Percentiles rank a stretch among this genome's conserved stretches.
phyloP scores from a whole-genome alignment of 345 rosid genomes.

The Acer negundo region DNA sequence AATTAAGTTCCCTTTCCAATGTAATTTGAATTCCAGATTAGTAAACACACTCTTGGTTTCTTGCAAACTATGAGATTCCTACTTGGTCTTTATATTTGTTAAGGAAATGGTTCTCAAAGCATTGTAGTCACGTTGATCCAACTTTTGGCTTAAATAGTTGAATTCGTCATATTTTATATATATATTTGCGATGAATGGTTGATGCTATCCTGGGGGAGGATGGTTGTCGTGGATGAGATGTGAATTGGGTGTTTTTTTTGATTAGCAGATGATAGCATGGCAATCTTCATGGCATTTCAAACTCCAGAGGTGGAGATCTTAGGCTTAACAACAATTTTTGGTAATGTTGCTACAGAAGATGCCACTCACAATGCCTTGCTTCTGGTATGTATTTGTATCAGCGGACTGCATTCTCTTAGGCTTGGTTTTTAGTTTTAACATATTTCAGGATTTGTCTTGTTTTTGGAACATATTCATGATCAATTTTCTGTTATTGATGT shows the following conservation, averaged over 20 bases:
- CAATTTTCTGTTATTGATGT: conserved; percentile 42
- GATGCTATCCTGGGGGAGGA: neutral
- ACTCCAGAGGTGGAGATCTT: conserved; percentile 69
- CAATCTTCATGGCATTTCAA: conserved; percentile 94
- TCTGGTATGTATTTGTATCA: conserved; percentile 52
- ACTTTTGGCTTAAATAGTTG: neutral
- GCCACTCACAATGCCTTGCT: conserved; percentile 88
- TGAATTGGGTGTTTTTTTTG: conserved; percentile 6
- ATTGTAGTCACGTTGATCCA: neutral
- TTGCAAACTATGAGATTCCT: neutral
- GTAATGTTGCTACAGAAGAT: conserved; percentile 68
- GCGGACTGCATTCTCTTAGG: neutral
- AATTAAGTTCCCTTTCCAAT: neutral
- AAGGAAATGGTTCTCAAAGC: conserved; percentile 5
- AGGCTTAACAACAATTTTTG: conserved; percentile 89
- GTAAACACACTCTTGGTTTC: no score
- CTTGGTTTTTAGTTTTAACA: neutral
- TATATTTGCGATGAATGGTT: neutral
- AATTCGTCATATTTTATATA: neutral
- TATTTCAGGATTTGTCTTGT: neutral
- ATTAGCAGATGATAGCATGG: conserved; percentile 84
- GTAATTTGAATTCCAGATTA: neutral
- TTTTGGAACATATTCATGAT: conserved; percentile 49
- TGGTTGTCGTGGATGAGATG: neutral
- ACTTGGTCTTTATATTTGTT: neutral